Percentiles rank a stretch among this genome's conserved stretches.
Conservation (phyloP, 1,284 basidiomycete genomes). For the Trametes polyzona region DNA sequence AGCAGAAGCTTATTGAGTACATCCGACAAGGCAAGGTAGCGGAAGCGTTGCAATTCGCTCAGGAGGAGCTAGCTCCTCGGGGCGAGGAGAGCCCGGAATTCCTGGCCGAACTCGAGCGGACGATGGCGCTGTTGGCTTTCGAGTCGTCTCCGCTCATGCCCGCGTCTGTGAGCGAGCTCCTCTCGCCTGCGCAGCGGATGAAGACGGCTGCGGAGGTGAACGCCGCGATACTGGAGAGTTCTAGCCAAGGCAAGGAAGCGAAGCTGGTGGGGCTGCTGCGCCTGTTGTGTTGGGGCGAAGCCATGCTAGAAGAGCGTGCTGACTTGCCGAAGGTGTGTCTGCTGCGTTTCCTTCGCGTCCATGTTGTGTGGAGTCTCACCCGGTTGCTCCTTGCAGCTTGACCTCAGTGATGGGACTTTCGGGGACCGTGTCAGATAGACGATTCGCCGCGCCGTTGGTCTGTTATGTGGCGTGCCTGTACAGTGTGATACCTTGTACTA, state of each 20-base stretch:
- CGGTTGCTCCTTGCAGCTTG: constrained; percentile 25
- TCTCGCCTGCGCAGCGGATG: constrained; percentile 87
- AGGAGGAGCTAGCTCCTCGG: constrained; percentile 90
- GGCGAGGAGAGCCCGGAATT: constrained; percentile 96
- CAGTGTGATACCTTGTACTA: constrained; percentile 13
- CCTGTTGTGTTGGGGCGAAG: constrained; percentile 89
- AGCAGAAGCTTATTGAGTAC: constrained; percentile 93
- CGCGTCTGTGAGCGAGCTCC: constrained; percentile 71
- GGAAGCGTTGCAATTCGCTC: constrained; percentile 89
- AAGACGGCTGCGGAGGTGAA: constrained; percentile 95
- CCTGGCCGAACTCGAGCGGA: constrained; percentile 88
- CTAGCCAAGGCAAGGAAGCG: constrained; percentile 91
- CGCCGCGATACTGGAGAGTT: constrained; percentile 89
- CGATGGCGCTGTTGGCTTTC: constrained; percentile 95
- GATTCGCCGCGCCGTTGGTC: not conserved
- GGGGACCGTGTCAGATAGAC: constrained; percentile 22
- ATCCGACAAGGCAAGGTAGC: constrained; percentile 83
- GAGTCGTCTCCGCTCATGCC: constrained; percentile 71
- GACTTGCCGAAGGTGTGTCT: constrained; percentile 70
- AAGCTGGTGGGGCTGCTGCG: constrained; percentile 88
- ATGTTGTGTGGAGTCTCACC: not conserved
- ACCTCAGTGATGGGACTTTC: constrained; percentile 36
- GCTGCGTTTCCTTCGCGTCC: not conserved
- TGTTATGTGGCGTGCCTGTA: constrained; percentile 7
- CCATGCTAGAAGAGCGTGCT: constrained; percentile 72